A percentile compares a stretch with the other conserved stretches of the same genome.
phyloP scores from a whole-genome alignment of 2,329 filamentous ascomycete species.

The Fusarium euwallaceae region DNA sequence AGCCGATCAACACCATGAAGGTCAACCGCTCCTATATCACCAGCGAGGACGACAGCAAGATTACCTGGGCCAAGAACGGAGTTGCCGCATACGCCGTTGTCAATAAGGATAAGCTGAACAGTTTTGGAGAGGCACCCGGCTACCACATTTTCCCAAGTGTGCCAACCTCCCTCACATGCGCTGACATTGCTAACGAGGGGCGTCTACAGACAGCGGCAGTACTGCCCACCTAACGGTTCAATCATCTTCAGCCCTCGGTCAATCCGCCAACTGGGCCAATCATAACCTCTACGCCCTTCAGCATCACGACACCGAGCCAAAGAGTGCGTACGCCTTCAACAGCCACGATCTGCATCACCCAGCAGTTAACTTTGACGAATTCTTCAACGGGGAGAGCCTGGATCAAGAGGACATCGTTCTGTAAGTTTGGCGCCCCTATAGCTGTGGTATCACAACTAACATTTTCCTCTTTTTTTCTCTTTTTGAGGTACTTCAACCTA shows the following conservation, averaged over 20 bases:
- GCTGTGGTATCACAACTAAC: neutral
- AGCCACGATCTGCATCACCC: conserved; percentile 60
- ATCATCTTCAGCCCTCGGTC: conserved; percentile 60
- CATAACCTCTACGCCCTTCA: conserved; percentile 65
- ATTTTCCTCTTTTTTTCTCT: neutral
- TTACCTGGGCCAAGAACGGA: conserved; percentile 63
- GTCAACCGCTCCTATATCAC: conserved; percentile 58
- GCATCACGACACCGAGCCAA: conserved; percentile 66
- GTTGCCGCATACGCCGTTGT: conserved; percentile 63
- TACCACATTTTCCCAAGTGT: conserved; percentile 46
- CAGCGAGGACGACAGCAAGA: conserved; percentile 57
- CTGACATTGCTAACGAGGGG: neutral
- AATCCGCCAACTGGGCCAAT: conserved; percentile 62
- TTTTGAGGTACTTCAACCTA: conserved; percentile 28
- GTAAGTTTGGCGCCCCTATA: neutral
- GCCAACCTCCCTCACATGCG: neutral
- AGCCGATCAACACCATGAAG: conserved; percentile 65
- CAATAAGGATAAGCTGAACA: conserved; percentile 63
- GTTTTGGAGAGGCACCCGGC: conserved; percentile 64
- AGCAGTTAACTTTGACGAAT: conserved; percentile 24
- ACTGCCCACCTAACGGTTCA: conserved; percentile 60
- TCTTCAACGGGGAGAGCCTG: conserved; percentile 28
- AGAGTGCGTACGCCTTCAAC: conserved; percentile 60
- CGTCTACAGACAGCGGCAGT: conserved; percentile 21
- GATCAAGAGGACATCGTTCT: conserved; percentile 33